A percentile compares a stretch with the other conserved stretches of the same genome.
These are phyloP conservation scores for Monilinia fructicola DNA, from an alignment of 2,329 filamentous ascomycete species.

Conservation along the genomic window DNA sequence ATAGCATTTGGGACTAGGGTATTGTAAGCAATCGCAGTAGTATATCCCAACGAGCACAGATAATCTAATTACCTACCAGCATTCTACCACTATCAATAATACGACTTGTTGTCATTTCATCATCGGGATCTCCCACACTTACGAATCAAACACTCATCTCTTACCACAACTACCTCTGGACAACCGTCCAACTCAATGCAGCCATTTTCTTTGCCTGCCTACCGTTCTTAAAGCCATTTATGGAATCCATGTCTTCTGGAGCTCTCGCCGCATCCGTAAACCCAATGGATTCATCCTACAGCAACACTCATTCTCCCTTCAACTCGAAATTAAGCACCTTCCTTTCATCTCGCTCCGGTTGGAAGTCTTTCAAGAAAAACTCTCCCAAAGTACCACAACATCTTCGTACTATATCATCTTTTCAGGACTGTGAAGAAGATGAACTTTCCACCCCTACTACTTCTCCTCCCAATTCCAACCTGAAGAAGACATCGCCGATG, in stretches of 20 bases:
- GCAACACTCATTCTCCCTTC: background rate
- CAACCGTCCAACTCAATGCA: conserved; percentile 30
- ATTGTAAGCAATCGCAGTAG: conserved; percentile 37
- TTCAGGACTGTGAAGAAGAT: conserved; percentile 10
- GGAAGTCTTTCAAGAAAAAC: conserved; percentile 20
- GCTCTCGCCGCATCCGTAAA: conserved; percentile 26
- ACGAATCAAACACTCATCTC: conserved; percentile 27
- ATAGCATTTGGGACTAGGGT: conserved; percentile 34
- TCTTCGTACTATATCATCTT: conserved; percentile 15
- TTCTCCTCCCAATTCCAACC: conserved; percentile 3
- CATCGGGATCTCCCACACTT: conserved; percentile 15
- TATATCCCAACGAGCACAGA: no score
- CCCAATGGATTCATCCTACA: conserved; percentile 26
- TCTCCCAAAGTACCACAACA: conserved; percentile 8
- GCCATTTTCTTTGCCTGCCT: conserved; percentile 31
- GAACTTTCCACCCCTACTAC: background rate
- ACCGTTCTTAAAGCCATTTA: conserved; percentile 32
- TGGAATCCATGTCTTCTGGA: conserved; percentile 31
- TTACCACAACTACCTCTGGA: conserved; percentile 28
- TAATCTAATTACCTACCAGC: conserved; percentile 32
- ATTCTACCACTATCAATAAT: conserved; percentile 40
- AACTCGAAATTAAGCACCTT: conserved; percentile 25
- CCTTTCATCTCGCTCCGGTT: conserved; percentile 22
- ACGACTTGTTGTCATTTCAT: conserved; percentile 28
- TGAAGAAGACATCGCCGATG: conserved; percentile 13